Evolutionary conservation across 208 protist genomes (phyloP).

Genomic region (Acanthamoeba lenticulata): DNA sequence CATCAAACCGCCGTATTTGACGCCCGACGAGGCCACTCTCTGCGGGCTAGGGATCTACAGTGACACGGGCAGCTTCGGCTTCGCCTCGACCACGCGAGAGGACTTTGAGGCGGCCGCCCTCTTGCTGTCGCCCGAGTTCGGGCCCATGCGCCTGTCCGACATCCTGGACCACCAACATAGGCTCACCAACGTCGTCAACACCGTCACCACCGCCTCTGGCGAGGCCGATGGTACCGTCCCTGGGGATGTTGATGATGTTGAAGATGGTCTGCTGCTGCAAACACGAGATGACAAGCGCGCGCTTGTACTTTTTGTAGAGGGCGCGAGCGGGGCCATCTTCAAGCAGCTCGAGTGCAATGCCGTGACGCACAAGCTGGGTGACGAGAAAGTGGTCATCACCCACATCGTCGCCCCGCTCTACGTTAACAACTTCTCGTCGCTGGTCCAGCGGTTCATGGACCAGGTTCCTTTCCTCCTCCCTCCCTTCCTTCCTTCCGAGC

Average conservation of each 20-base stretch:
- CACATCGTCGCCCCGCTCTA: conserved; percentile 13
- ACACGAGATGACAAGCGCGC: too few species aligned
- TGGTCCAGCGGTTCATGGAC: conserved; percentile 61
- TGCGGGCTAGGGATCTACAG: conserved; percentile 54
- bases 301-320: not conserved
- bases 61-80: conserved; percentile 54
- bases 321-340: not conserved
- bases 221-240: not conserved
- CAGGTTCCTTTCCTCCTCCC: not conserved
- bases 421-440: conserved; percentile 49
- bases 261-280: not conserved
- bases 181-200: conserved; percentile 11
- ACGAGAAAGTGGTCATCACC: conserved; percentile 38
- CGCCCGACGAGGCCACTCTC: conserved; percentile 28
- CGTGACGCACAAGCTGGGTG: not conserved
- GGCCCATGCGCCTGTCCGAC: conserved; percentile 29
- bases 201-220: not conserved
- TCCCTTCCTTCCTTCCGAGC: not conserved
- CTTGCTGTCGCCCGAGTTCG: not conserved
- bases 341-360: conserved; percentile 60
- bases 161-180: conserved; percentile 57
- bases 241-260: not conserved
- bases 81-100: conserved; percentile 6
- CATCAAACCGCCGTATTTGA: not conserved
- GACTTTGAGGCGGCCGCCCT: conserved; percentile 44